These are phyloP conservation scores for Schizosaccharomyces octosporus DNA, from an alignment of 805 yeast genomes.

Conservation along the genomic window DNA sequence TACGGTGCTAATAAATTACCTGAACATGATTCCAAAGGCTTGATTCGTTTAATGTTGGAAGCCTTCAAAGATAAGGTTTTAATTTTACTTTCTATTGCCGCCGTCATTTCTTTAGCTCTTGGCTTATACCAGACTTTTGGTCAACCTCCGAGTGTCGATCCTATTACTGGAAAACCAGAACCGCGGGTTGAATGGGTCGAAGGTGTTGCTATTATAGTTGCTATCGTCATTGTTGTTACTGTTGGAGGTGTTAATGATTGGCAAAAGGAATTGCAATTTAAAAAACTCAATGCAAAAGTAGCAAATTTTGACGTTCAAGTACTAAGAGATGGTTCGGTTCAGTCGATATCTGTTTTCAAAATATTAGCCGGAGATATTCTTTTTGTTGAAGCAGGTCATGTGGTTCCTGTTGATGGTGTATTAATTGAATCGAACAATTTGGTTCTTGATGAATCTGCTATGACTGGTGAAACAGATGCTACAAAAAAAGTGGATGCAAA, in stretches of 20 bases:
- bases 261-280: slow-evolving; percentile 86
- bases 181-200: slow-evolving; percentile 96
- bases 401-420: slow-evolving; percentile 71
- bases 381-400: slow-evolving; percentile 74
- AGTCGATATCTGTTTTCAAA: slow-evolving; percentile 44
- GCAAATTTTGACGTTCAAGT: slow-evolving; percentile 63
- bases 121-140: slow-evolving; percentile 87
- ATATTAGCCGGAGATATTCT: slow-evolving; percentile 71
- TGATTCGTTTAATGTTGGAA: slow-evolving; percentile 43
- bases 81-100: slow-evolving; percentile 62
- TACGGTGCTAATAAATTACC: slow-evolving; percentile 61
- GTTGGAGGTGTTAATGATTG: slow-evolving; percentile 94
- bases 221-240: slow-evolving; percentile 66
- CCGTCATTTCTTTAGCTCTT: slow-evolving; percentile 63
- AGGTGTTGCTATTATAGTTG: slow-evolving; percentile 90
- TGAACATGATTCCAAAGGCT: slow-evolving; percentile 39
- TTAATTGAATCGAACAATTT: slow-evolving; percentile 42
- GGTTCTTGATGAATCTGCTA: slow-evolving; percentile 75
- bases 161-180: slow-evolving; percentile 36
- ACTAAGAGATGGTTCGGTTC: slow-evolving; percentile 44
- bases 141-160: slow-evolving; percentile 51
- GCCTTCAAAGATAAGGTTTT: slow-evolving; percentile 82
- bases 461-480: slow-evolving; percentile 84
- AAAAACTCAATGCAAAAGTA: slow-evolving; percentile 64
- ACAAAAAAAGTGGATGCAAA: slow-evolving; percentile 41